phyloP scores from a whole-genome alignment of 345 rosid genomes.

The Geranium brycei region DNA sequence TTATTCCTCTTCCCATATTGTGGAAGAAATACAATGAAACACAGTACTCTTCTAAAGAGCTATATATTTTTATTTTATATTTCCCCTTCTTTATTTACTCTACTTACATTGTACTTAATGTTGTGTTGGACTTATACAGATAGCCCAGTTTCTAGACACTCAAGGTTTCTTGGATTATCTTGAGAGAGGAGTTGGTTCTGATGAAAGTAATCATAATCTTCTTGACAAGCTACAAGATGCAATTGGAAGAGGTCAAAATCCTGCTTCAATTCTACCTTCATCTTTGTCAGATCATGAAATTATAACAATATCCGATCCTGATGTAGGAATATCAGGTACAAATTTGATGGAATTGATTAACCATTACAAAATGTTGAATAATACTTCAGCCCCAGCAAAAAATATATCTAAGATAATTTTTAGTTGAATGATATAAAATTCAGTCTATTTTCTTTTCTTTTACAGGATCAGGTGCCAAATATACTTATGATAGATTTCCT shows the following conservation, averaged over 20 bases:
- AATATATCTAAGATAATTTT: neutral
- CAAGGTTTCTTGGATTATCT: slow-evolving; percentile 85
- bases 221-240: slow-evolving; percentile 96
- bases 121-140: slow-evolving; percentile 29
- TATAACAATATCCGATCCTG: slow-evolving; percentile 80
- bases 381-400: neutral
- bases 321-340: slow-evolving; percentile 56
- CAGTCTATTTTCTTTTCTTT: slow-evolving; percentile 16
- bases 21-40: neutral
- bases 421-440: neutral
- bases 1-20: neutral
- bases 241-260: slow-evolving; percentile 90
- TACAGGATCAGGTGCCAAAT: slow-evolving; percentile 74
- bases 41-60: neutral
- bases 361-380: neutral
- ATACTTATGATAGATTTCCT: slow-evolving; percentile 93
- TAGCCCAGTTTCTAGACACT: slow-evolving; percentile 66
- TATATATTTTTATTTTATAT: neutral
- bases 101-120: neutral
- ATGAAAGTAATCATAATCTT: slow-evolving; percentile 59
- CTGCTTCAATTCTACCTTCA: slow-evolving; percentile 62
- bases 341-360: slow-evolving; percentile 3
- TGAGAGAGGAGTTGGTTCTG: slow-evolving; percentile 67
- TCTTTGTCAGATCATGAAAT: slow-evolving; percentile 62
- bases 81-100: neutral